A percentile compares a stretch with the other conserved stretches of the same genome.
These are phyloP conservation scores for Aspergillus ostianus DNA, from an alignment of 495 filamentous ascomycete genomes.

Conservation along the genomic window DNA sequence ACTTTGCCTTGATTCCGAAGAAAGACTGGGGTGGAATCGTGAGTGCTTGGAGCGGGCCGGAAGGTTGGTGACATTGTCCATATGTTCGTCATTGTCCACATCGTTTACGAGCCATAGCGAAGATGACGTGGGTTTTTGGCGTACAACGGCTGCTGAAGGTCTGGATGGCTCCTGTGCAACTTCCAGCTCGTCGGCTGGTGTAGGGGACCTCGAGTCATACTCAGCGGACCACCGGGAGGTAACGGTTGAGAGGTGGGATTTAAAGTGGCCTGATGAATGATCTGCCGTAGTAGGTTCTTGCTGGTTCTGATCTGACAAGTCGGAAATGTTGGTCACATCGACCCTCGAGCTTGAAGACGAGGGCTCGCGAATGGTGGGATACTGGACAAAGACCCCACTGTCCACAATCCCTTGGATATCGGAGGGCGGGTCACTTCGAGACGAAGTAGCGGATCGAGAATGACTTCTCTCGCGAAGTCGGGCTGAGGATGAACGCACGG, in stretches of 20 bases:
- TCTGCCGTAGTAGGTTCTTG: constrained; percentile 36
- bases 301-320: constrained; percentile 9
- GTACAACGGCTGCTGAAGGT: constrained; percentile 25
- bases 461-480: constrained; percentile 28
- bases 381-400: constrained; percentile 46
- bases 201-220: constrained; percentile 27
- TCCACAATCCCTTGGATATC: constrained; percentile 42
- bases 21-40: constrained; percentile 32
- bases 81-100: constrained; percentile 33
- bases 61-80: constrained; percentile 43
- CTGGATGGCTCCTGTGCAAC: constrained; percentile 23
- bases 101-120: constrained; percentile 49
- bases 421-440: constrained; percentile 38
- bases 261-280: constrained; percentile 56
- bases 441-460: constrained; percentile 39
- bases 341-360: constrained; percentile 49
- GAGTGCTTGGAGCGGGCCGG: constrained; percentile 36
- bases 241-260: constrained; percentile 72
- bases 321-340: constrained; percentile 35
- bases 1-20: constrained; percentile 38
- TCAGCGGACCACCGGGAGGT: constrained; percentile 62
- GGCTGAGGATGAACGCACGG: constrained; percentile 32
- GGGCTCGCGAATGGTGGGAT: constrained; percentile 46
- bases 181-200: constrained; percentile 23
- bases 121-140: constrained; percentile 36